These are phyloP conservation scores for Leccinum sublutescens DNA, from an alignment of 768 basidiomycete species.

Conservation along the genomic window DNA sequence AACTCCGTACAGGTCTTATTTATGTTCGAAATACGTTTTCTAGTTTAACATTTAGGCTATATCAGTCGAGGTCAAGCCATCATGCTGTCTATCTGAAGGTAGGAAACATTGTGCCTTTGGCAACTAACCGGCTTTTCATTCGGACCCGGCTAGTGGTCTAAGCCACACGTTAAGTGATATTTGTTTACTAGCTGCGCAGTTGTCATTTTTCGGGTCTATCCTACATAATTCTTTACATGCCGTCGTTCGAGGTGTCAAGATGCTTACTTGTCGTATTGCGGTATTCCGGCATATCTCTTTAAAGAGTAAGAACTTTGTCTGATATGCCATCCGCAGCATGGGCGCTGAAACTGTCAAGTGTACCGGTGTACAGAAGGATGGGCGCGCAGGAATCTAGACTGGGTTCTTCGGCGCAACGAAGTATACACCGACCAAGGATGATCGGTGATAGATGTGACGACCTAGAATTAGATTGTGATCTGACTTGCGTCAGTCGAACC, in stretches of 20 bases:
- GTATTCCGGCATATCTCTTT: slow-evolving; percentile 10
- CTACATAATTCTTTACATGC: background rate
- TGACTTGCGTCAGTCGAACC: background rate
- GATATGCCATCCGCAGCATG: background rate
- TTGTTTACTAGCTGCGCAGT: background rate
- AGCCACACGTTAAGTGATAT: too few relatives aligned
- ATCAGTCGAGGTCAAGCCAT: too few relatives aligned
- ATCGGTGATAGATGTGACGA: background rate
- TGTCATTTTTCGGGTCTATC: background rate
- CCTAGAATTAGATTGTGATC: background rate
- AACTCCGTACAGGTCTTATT: too few relatives aligned
- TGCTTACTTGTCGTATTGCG: slow-evolving; percentile 16
- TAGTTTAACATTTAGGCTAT: too few relatives aligned
- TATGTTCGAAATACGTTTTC: too few relatives aligned
- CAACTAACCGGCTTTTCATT: too few relatives aligned
- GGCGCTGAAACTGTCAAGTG: background rate
- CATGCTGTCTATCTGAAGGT: too few relatives aligned
- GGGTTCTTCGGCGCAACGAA: background rate
- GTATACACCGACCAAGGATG: background rate
- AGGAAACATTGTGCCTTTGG: too few relatives aligned
- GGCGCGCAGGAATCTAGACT: background rate
- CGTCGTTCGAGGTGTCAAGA: background rate
- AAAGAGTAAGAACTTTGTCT: background rate
- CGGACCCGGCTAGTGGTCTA: too few relatives aligned
- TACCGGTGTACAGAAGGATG: background rate